Evolutionary conservation across 2,329 filamentous ascomycete genomes (phyloP).

Genomic region (Simplicillium sp.): DNA sequence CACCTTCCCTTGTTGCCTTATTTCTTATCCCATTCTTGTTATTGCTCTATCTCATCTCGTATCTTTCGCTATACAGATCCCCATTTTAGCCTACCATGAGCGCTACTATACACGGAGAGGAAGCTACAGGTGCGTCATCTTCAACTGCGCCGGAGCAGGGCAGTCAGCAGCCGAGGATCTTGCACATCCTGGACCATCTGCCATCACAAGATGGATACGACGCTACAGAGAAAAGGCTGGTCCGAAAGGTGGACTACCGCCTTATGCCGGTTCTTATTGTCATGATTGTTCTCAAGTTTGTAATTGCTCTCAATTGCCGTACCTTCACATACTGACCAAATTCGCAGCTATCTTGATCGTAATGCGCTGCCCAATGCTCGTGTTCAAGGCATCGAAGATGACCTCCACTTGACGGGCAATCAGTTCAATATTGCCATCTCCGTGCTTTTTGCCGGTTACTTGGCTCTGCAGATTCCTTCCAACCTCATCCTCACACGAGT

Average conservation of each 20-base stretch:
- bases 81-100: too few relatives aligned
- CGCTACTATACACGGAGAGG: too few relatives aligned
- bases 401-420: background rate
- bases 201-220: background rate
- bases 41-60: too few relatives aligned
- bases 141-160: too few relatives aligned
- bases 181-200: too few relatives aligned
- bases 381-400: constrained; percentile 46
- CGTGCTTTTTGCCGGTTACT: background rate
- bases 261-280: background rate
- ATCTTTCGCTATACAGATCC: too few relatives aligned
- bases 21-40: too few relatives aligned
- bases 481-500: constrained; percentile 9
- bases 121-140: too few relatives aligned
- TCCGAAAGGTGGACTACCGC: background rate
- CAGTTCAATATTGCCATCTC: background rate
- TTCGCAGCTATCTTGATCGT: background rate
- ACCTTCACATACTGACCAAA: background rate
- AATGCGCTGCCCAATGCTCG: constrained; percentile 41
- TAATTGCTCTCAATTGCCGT: background rate
- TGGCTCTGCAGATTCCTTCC: constrained; percentile 1
- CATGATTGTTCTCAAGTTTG: background rate
- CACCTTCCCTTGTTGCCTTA: too few relatives aligned
- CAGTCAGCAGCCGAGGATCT: too few relatives aligned
- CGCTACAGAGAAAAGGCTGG: background rate